A percentile compares a stretch with the other conserved stretches of the same genome.
These are phyloP conservation scores for Cercospora zeae-maydis DNA, from an alignment of 2,329 filamentous ascomycete species.

Conservation along the genomic window DNA sequence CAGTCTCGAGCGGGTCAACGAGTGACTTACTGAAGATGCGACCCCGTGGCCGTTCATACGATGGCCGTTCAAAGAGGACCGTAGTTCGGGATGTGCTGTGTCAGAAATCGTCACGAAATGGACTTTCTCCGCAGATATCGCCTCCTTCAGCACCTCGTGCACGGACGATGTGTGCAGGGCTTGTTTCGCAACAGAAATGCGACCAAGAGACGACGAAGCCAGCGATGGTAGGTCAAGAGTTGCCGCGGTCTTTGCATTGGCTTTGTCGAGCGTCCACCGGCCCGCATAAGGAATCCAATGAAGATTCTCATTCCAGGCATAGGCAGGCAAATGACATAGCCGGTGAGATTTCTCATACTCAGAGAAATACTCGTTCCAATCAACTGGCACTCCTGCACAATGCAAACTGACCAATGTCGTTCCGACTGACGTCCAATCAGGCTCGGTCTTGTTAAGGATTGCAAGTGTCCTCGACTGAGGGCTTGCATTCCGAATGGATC, in stretches of 20 bases:
- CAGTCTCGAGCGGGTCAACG: neutral
- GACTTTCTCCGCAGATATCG: too few species aligned
- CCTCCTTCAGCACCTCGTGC: too few species aligned
- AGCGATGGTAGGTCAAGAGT: too few species aligned
- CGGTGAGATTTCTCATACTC: conserved; percentile 41
- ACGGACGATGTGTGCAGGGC: too few species aligned
- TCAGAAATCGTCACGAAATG: too few species aligned
- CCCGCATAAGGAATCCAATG: neutral
- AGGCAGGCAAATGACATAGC: conserved; percentile 52
- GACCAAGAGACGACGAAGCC: neutral
- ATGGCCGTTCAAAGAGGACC: conserved; percentile 38
- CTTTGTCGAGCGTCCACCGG: neutral
- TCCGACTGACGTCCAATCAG: conserved; percentile 51
- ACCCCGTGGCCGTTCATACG: conserved; percentile 36
- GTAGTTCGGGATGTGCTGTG: neutral
- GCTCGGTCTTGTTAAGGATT: conserved; percentile 4
- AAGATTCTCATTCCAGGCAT: conserved; percentile 22
- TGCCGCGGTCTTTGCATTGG: neutral
- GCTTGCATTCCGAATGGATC: neutral
- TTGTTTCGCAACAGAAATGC: neutral
- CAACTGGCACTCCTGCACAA: conserved; percentile 51
- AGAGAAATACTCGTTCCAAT: conserved; percentile 59
- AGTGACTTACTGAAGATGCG: conserved; percentile 42
- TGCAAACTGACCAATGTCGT: conserved; percentile 51
- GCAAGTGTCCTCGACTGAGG: conserved; percentile 29